Evolutionary conservation across 345 rosid genomes (phyloP), one percentile per base, ranked within the genome.

Genomic region (Reutealis trisperma): DNA sequence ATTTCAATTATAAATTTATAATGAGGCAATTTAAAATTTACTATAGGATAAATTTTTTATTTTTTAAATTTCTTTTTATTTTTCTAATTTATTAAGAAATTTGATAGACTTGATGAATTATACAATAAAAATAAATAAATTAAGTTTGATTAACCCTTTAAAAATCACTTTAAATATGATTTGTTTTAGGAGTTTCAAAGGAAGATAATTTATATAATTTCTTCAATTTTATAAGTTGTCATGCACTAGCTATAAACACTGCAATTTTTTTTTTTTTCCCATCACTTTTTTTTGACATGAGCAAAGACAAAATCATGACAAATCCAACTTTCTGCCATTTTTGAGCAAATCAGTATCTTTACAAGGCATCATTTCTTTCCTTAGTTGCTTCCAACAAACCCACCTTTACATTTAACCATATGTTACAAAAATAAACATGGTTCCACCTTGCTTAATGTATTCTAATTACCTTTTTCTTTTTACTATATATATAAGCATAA

Each of bases 231-330:
- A 44, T 10, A 54, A 70, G 63, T 57, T 71, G 74, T 34, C 67
- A 45, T 54, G 55, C 67, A 58, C 42, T 22, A 27, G 1, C 30
- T 27, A 27, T 0, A 57, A 24, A 19, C 8, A 19, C 47, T 19
- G 0, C 27, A 30, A 15, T 1, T 13, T 51, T 51, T 51, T 55
- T 34, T 12, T 14, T 51, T 55, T 34, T 12, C 14, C 22, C 27
- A n/a, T 15, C 14, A 8, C 22, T 54, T 15, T 14, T 82, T 47
- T 8, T 49, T 22, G 25, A 41, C 19, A 57, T 1, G 27, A 68
- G 27, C 58, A 60, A 67, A 49, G 24, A 75, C 62, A 80, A 66
- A 80, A 42, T 72, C 67, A 72, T 41, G 71, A 74, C 55, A 71
- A 16, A 54, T 45, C 68, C n/a, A 67, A n/a, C 73, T 67, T 78